These are phyloP conservation scores for Boletus sensibilis DNA, from an alignment of 768 basidiomycete species.

Conservation along the genomic window DNA sequence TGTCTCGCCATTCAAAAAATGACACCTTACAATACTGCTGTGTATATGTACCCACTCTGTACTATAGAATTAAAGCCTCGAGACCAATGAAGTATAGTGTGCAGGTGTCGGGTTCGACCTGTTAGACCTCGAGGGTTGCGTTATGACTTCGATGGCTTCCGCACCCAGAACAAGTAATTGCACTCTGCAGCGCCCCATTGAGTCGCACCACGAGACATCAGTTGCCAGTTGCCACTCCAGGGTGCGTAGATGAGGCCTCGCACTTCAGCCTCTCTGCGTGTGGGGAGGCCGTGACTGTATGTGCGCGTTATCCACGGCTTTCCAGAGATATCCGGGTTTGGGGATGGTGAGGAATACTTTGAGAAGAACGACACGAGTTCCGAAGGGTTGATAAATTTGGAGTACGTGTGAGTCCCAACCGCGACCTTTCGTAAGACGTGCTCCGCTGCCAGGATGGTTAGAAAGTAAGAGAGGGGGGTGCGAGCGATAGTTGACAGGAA, in stretches of 20 bases:
- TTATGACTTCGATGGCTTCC: conserved; percentile 49
- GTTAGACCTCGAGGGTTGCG: background rate
- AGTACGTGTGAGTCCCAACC: conserved; percentile 86
- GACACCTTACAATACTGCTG: background rate
- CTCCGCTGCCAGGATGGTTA: conserved; percentile 81
- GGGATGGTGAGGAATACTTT: conserved; percentile 40
- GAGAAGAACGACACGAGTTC: conserved; percentile 87
- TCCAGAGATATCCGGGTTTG: conserved; percentile 2
- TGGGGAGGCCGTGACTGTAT: conserved; percentile 46
- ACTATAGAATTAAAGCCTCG: conserved; percentile 10
- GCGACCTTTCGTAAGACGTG: conserved; percentile 76
- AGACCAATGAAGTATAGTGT: background rate
- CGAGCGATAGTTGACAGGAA: conserved; percentile 95
- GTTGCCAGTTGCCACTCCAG: conserved; percentile 62
- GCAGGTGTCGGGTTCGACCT: background rate
- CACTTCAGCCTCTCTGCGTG: conserved; percentile 72
- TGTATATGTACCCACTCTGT: conserved; percentile 19
- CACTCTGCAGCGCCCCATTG: conserved; percentile 51
- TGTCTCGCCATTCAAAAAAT: background rate
- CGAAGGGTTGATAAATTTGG: conserved; percentile 84
- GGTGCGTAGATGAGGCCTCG: conserved; percentile 78
- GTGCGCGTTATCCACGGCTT: conserved; percentile 62
- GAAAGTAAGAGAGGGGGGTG: conserved; percentile 66
- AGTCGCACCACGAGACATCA: conserved; percentile 58
- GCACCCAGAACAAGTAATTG: conserved; percentile 88